Base-by-base conservation (phyloP, 495 filamentous ascomycete genomes). In the Pseudomonodictys pantanalensis region DNA sequence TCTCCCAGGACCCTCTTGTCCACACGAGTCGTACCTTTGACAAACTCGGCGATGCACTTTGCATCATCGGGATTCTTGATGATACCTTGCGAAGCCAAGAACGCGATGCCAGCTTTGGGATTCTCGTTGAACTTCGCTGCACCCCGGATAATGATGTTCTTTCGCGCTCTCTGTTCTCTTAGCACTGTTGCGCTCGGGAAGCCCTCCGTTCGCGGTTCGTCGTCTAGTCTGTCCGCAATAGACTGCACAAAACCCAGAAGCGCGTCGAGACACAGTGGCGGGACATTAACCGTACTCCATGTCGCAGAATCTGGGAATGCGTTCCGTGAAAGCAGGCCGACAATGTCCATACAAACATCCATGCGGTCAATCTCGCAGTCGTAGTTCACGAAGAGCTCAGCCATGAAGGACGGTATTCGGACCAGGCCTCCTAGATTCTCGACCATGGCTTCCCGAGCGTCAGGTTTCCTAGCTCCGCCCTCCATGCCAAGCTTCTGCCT, bases 201-300 rank as follows among this genome's bases (percentile, higher is more conserved):
- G 1, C 85, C 86, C 30, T 88, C 84, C 18, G 70, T 75, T 11
- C 75, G 64, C 1, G 86, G 85, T 26, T 82, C 76, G 53, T 92
- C 81, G 60, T 96, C 83, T 11, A 97, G 73, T 54, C 93, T 80
- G 63, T 96, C 92, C 10, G 90, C 86, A 54, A 99, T 85, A 51
- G 87, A 96, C 66, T 95, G 91, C 39, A 99, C 81, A 63, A 91
- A 97, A 15, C 91, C 85, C 12, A 99, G 79, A 1, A 97, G 79
- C 44, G 93, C 87, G 68, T 99, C 93, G 8, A 99, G 76, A 68
- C 95, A 99, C 18, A 99, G 73, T 2, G 95, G 93, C 17, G 93
- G 93, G 10, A 99, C 93, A 69, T 95, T 99, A 24, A 93, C 97
- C 0, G 93, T 99, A 71, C 93, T 99, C 93, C 93, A 99, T 22